Conservation (phyloP, 2,329 filamentous ascomycete genomes). For the Hymenoscyphus occultus region DNA sequence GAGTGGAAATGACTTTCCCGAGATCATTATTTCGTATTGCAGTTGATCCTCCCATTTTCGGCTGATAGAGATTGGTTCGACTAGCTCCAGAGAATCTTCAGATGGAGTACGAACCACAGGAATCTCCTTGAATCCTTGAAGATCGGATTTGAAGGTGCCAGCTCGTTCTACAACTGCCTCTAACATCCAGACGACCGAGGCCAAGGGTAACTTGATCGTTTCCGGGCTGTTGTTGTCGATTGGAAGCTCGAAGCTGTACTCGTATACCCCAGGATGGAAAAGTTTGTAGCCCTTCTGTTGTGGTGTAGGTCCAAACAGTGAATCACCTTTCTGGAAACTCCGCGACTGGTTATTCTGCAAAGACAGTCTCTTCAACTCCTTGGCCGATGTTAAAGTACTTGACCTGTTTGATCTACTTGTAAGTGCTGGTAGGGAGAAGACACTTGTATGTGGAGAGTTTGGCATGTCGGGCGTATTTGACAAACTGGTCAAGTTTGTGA, state of each 20-base stretch:
- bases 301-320: conserved; percentile 50
- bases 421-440: conserved; percentile 29
- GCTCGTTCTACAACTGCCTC: conserved; percentile 67
- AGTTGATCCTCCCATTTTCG: conserved; percentile 74
- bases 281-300: conserved; percentile 66
- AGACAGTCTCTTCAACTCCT: conserved; percentile 54
- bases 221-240: conserved; percentile 75
- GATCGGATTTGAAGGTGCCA: conserved; percentile 67
- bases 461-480: conserved; percentile 6
- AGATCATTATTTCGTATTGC: conserved; percentile 76
- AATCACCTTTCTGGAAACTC: conserved; percentile 65
- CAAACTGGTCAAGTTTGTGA: conserved; percentile 25
- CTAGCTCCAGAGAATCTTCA: conserved; percentile 67
- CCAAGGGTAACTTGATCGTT: conserved; percentile 68
- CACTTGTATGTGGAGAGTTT: conserved; percentile 11
- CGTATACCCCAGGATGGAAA: conserved; percentile 50
- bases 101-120: conserved; percentile 65
- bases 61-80: conserved; percentile 73
- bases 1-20: conserved; percentile 71
- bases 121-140: conserved; percentile 65
- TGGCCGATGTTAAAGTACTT: conserved; percentile 26
- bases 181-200: conserved; percentile 66
- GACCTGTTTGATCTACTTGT: conserved; percentile 29
- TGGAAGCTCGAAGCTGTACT: conserved; percentile 71
- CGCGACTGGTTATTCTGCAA: conserved; percentile 62